These are phyloP conservation scores for Phialemonium atrogriseum DNA, from an alignment of 2,329 filamentous ascomycete genomes.

Conservation along the genomic window DNA sequence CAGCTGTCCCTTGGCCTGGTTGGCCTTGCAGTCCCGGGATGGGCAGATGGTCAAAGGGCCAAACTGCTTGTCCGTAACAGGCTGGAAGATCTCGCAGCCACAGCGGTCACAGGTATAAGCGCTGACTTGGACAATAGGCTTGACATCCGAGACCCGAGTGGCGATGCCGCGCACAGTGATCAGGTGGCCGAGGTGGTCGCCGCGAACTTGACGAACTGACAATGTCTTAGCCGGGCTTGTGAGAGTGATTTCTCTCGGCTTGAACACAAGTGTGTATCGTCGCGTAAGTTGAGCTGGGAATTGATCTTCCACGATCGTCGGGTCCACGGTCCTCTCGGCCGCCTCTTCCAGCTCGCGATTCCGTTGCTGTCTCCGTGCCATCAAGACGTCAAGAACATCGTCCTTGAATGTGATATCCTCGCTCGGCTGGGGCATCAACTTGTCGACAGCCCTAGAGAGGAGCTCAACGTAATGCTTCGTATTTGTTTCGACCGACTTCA, in stretches of 20 bases:
- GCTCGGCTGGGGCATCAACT: slow-evolving; percentile 70
- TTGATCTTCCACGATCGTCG: slow-evolving; percentile 59
- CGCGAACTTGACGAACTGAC: slow-evolving; percentile 87
- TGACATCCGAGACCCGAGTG: slow-evolving; percentile 93
- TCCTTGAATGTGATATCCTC: slow-evolving; percentile 87
- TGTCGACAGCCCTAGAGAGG: slow-evolving; percentile 80
- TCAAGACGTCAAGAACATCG: slow-evolving; percentile 92
- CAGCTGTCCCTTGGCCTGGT: slow-evolving; percentile 88
- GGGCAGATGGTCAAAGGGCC: slow-evolving; percentile 80
- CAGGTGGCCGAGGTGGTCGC: slow-evolving; percentile 84
- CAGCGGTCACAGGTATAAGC: slow-evolving; percentile 97
- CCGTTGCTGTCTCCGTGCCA: slow-evolving; percentile 79
- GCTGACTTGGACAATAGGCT: slow-evolving; percentile 94
- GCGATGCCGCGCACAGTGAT: slow-evolving; percentile 94
- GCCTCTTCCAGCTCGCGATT: slow-evolving; percentile 68
- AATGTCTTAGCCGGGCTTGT: slow-evolving; percentile 58
- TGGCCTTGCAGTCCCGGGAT: slow-evolving; percentile 80
- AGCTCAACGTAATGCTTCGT: slow-evolving; percentile 94
- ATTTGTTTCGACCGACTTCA: slow-evolving; percentile 81
- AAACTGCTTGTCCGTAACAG: slow-evolving; percentile 83
- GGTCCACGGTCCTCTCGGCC: slow-evolving; percentile 58
- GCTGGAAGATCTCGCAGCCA: slow-evolving; percentile 96
- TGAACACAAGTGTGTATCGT: slow-evolving; percentile 93
- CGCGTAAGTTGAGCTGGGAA: slow-evolving; percentile 90
- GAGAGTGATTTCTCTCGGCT: slow-evolving; percentile 68